These are phyloP conservation scores for Chaetomium strumarium DNA, from an alignment of 2,329 filamentous ascomycete genomes.

Conservation along the genomic window DNA sequence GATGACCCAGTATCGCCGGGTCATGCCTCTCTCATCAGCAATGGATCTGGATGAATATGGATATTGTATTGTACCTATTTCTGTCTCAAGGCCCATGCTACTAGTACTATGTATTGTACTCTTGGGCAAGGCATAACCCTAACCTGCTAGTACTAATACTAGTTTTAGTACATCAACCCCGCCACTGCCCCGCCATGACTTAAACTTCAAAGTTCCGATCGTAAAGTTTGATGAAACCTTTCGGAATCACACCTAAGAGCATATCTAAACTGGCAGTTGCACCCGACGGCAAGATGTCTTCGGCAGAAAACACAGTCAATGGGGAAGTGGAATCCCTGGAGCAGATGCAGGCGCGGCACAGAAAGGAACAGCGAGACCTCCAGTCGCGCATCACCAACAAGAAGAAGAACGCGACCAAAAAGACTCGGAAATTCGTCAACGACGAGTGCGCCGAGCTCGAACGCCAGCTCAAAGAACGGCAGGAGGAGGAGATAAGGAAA, in stretches of 20 bases:
- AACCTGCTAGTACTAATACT: neutral
- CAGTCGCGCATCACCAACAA: constrained; percentile 83
- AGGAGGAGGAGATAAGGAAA: constrained; percentile 53
- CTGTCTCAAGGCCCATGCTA: no score
- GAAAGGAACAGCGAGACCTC: constrained; percentile 82
- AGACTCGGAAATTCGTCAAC: constrained; percentile 68
- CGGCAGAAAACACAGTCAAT: constrained; percentile 4
- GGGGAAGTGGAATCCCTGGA: constrained; percentile 55
- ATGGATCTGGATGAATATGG: no score
- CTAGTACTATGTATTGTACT: no score
- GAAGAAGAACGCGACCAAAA: constrained; percentile 94
- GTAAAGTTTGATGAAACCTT: no score
- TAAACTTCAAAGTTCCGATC: neutral
- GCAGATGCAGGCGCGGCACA: constrained; percentile 70
- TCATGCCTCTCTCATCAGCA: no score
- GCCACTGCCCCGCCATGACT: constrained; percentile 8
- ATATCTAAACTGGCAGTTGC: neutral
- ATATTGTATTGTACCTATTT: no score
- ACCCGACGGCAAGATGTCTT: neutral
- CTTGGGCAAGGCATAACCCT: no score
- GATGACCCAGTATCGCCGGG: no score
- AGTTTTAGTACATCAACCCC: no score
- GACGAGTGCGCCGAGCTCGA: constrained; percentile 70
- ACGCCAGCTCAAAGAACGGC: constrained; percentile 57
- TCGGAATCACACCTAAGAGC: neutral